Base-by-base conservation (phyloP, 225 moss, liverwort and hornwort genomes). In the Bryoerythrophyllum caledonicum region DNA sequence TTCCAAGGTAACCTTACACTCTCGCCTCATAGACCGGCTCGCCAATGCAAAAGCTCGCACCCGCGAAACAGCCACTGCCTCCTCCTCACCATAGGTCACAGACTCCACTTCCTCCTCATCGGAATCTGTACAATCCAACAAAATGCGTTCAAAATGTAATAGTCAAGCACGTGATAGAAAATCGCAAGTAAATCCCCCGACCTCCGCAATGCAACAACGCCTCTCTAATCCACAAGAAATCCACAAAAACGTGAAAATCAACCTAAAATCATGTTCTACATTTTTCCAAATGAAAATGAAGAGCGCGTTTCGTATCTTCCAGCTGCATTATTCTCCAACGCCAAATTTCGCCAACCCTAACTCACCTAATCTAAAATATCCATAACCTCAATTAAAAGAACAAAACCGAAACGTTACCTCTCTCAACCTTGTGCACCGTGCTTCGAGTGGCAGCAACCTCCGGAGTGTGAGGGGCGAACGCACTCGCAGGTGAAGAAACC, bases 1-100 rank as follows among this genome's bases (percentile, higher is more conserved):
- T 73, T 82, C 78, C 73, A 88, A 76, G 32, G 82, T 88, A 44
- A 82, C 80, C 65, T 75, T 85, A 8, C 34, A 69, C 74, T 44
- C 26, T 40, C 9, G 69, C 24, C 59, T 52, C 23, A 17, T 49
- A 65, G 65, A 65, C 59, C 40, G 21, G 44, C 74, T 79, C 16
- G 79, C 62, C 70, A 79, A 73, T n/a, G 72, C 70, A 61, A 79
- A 73, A 37, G 76, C 78, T 79, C 76, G 76, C 65, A 86, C 78
- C 70, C 74, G 79, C 52, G 84, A 79, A 57, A 76, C 53, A 61
- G 83, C 76, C 46, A 86, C 51, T 49, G 81, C 81, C 76, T 83
- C 83, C 63, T 63, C 59, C 16, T 76, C 60, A 55, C 65, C 34
- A 61, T 38, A 40, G 41, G 27, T 70, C 41, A 72, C 41, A 56